Evolutionary conservation across 345 rosid genomes (phyloP).

Genomic region (Theobroma cacao): DNA sequence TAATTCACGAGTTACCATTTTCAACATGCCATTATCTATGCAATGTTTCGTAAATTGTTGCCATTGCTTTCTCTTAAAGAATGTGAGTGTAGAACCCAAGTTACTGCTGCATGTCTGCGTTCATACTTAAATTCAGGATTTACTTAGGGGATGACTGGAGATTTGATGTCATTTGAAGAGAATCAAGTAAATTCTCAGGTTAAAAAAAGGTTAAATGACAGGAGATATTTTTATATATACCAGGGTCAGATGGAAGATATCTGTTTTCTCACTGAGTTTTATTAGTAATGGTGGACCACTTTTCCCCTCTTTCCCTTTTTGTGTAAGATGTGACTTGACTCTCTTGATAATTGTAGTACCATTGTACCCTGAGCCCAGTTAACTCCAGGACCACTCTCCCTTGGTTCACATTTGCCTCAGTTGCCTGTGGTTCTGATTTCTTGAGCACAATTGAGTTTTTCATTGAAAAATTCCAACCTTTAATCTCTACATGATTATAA

Average conservation of each 20-base stretch:
- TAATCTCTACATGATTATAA: not conserved
- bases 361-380: conserved; percentile 12
- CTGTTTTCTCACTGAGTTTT: not conserved
- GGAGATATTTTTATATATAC: not conserved
- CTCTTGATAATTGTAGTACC: conserved; percentile 17
- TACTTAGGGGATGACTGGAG: not conserved
- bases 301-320: conserved; percentile 15
- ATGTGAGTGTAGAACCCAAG: not conserved
- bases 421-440: conserved; percentile 21
- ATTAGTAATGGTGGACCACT: conserved; percentile 24
- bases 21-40: not conserved
- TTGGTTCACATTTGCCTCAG: conserved; percentile 28
- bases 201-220: not conserved
- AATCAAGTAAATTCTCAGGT: not conserved
- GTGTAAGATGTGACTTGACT: conserved; percentile 51
- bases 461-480: not conserved
- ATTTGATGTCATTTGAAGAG: not conserved
- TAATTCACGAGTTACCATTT: conserved; percentile 6
- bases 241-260: conserved; percentile 6
- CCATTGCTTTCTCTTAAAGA: not conserved
- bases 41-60: not conserved
- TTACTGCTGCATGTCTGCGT: not conserved
- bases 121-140: not conserved
- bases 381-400: conserved; percentile 28
- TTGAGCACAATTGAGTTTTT: no score